Base-by-base conservation (phyloP, 345 rosid genomes). In the Aurinia saxatilis region DNA sequence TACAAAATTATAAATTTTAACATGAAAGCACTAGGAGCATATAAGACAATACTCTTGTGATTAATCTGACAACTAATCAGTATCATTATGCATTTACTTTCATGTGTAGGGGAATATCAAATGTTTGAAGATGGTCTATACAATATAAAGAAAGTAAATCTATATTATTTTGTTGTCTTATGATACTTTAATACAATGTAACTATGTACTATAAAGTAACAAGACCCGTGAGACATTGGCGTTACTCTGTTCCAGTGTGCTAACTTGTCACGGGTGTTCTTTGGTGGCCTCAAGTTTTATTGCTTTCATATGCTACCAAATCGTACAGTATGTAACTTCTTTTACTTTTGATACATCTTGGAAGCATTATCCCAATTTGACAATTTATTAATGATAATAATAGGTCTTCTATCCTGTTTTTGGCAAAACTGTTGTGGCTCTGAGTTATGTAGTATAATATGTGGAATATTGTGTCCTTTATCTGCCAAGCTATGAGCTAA, bases 191-290 rank as follows among this genome's bases (percentile, higher is more conserved):
- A 17, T 33, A 18, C 46, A 37, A n/a, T 16, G 4, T 4, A 16
- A 7, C 16, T 44, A 31, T 31, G 18, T 29, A 21, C 38, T 35
- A 50, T 34, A 57, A 34, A 44, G 55, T 71, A 65, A 34, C 44
- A 35, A 57, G 61, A 58, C 75, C 75, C 71, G 75, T 71, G 75
- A 64, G 44, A 34, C 60, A 39, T 39, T 63, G 70, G 48, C 60
- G 50, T 56, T 57, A 65, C 71, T 64, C 18, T 50, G 54, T 65
- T 50, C 56, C 66, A 57, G 17, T 50, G 68, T 54, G 68, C 45
- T 70, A 18, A 46, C 40, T 49, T 65, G 61, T 71, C 75, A 71
- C 75, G 75, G 75, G 66, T 4, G 29, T 57, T 56, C 55, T 50
- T 65, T 64, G 66, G 44, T 57, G 49, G 30, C 61, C 47, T 65